Conservation (phyloP, 2,329 filamentous ascomycete genomes). For the Xylaria multiplex region DNA sequence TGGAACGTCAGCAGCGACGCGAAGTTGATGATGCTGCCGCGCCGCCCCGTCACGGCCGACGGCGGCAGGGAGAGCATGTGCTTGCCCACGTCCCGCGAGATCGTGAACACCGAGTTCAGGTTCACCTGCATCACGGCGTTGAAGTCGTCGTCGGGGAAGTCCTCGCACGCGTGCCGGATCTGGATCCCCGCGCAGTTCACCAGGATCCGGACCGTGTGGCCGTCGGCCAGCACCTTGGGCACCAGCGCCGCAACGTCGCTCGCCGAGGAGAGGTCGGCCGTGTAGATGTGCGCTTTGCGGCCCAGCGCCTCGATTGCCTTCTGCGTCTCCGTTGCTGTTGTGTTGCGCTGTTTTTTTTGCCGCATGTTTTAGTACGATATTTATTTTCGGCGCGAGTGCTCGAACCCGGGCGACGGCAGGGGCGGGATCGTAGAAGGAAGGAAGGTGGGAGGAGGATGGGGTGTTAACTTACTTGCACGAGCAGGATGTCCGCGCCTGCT, state of each 20-base stretch:
- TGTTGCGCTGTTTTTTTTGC: constrained; percentile 54
- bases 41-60: constrained; percentile 61
- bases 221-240: constrained; percentile 69
- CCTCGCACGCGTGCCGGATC: constrained; percentile 76
- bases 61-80: constrained; percentile 75
- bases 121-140: constrained; percentile 88
- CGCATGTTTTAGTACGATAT: constrained; percentile 8
- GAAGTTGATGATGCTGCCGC: constrained; percentile 84
- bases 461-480: constrained; percentile 68
- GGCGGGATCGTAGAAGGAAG: no score
- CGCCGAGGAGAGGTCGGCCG: constrained; percentile 72
- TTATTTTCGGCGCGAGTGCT: not conserved
- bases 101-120: constrained; percentile 80
- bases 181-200: constrained; percentile 91
- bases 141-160: constrained; percentile 82
- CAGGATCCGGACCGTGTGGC: constrained; percentile 76
- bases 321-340: constrained; percentile 62
- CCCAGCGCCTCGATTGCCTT: constrained; percentile 71
- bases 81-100: constrained; percentile 79
- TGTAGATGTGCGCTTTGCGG: constrained; percentile 74
- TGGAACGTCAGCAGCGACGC: constrained; percentile 85
- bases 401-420: no score
- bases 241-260: constrained; percentile 69
- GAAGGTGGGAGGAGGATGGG: no score
- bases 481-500: constrained; percentile 66